Evolutionary conservation across 1,284 basidiomycete genomes (phyloP), one percentile per base, ranked within the genome.

Genomic region (Fomitiporia mediterranea): DNA sequence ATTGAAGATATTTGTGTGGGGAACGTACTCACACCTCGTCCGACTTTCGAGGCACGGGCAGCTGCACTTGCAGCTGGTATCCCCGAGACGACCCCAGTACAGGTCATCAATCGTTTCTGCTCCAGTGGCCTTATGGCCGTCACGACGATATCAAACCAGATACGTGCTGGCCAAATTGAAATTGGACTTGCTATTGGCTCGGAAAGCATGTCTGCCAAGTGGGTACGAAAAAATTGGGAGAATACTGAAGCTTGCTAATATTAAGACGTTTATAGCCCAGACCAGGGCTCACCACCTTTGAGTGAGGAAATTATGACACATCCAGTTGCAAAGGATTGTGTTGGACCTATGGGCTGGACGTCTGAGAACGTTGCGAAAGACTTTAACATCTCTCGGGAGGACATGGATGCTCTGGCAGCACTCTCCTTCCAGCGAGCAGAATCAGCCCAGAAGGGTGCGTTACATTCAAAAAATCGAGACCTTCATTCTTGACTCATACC

Each of bases 321-420:
- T 62, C 61, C 69, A 4, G 69, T 78, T 4, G 76, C 86, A 2
- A 75, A 67, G 46, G 87, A 90, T 62, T 54, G 46, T 27, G 27
- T 49, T 28, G 69, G 82, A 70, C 86, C 86, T 23, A 93, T 93
- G 91, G 89, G 91, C 8, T 92, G 91, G 91, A 92, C 91, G 1
- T 87, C 82, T 56, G 87, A 90, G 69, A 90, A 89, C 61, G 82
- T 89, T 49, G 89, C 89, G 11, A 74, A 75, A 53, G 84, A 96
- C 56, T 97, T 90, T 72, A 77, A 83, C 63, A 79, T 98, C 63
- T 79, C 87, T 21, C 81, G 94, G 49, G 83, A 89, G 56, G 82
- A 86, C 60, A 94, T 95, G 80, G 94, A 98, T 69, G 80, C 79
- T 42, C 89, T 86, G 66, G 90, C 94, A 2, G 91, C 92, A 0